Conservation (phyloP, 192 early-diverging fungal species). For the Coemansia sp. region DNA sequence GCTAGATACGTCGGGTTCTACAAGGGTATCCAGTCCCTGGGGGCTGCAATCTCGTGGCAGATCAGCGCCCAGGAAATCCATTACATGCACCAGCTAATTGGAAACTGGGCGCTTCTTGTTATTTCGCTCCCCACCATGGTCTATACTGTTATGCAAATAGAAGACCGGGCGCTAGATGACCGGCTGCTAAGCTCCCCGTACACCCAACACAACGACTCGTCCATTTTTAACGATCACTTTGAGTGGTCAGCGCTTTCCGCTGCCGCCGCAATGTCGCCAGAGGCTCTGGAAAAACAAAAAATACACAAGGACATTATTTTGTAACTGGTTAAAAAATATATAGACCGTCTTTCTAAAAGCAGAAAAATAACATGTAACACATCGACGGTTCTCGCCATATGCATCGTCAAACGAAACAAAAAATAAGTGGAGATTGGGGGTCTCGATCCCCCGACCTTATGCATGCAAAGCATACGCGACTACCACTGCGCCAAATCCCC, state of each 20-base stretch:
- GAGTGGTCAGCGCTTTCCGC: conserved; percentile 11
- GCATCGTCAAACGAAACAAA: too few species aligned
- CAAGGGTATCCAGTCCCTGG: conserved; percentile 79
- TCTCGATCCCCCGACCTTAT: conserved; percentile 10
- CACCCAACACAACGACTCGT: conserved; percentile 12
- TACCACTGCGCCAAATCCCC: conserved; percentile 13
- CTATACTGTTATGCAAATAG: conserved; percentile 34
- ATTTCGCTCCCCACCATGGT: conserved; percentile 42
- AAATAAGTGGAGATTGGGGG: conserved; percentile 8
- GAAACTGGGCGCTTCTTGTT: conserved; percentile 43
- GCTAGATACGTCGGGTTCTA: conserved; percentile 78
- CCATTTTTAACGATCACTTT: conserved; percentile 9
- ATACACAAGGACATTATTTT: neutral
- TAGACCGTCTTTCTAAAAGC: too few species aligned
- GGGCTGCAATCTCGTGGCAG: conserved; percentile 67
- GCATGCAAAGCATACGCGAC: conserved; percentile 11
- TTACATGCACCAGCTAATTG: conserved; percentile 52
- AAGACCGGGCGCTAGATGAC: conserved; percentile 40
- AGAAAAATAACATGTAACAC: too few species aligned
- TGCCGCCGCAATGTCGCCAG: neutral
- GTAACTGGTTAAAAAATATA: neutral
- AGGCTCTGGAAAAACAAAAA: neutral
- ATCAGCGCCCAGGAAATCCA: conserved; percentile 57
- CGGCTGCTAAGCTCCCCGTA: conserved; percentile 22
- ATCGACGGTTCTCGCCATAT: conserved; percentile 2